These are phyloP conservation scores for Usnea hakonensis DNA, from an alignment of 495 filamentous ascomycete genomes.

Conservation along the genomic window DNA sequence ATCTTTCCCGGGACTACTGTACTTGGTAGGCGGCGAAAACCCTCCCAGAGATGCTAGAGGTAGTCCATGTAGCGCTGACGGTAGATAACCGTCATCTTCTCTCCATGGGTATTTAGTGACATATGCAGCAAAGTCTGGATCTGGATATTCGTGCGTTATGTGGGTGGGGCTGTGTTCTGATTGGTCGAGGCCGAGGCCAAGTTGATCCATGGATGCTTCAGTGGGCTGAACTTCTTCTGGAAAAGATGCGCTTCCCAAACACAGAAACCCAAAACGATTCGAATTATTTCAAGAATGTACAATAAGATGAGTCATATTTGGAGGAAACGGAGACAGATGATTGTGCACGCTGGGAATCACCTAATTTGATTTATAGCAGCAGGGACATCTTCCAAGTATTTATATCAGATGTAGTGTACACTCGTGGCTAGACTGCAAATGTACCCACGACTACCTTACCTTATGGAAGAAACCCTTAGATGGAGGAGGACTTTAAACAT, in stretches of 20 bases:
- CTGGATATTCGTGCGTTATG: slow-evolving; percentile 18
- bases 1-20: background rate
- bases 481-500: no score
- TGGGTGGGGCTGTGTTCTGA: background rate
- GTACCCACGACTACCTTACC: no score
- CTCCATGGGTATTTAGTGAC: slow-evolving; percentile 17
- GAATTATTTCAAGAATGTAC: background rate
- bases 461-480: no score
- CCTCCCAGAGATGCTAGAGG: background rate
- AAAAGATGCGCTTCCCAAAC: background rate
- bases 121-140: slow-evolving; percentile 19
- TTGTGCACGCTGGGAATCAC: background rate
- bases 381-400: background rate
- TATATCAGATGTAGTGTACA: no score
- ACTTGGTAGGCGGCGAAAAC: background rate
- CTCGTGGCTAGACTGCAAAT: no score
- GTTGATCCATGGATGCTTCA: background rate
- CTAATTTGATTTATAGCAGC: background rate
- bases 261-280: background rate
- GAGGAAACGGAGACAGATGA: background rate
- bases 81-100: slow-evolving; percentile 8
- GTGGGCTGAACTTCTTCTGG: background rate
- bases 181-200: no score
- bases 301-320: background rate
- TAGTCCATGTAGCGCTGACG: background rate